These are phyloP conservation scores for Blastomyces silverae DNA, from an alignment of 2,329 filamentous ascomycete genomes.

Conservation along the genomic window DNA sequence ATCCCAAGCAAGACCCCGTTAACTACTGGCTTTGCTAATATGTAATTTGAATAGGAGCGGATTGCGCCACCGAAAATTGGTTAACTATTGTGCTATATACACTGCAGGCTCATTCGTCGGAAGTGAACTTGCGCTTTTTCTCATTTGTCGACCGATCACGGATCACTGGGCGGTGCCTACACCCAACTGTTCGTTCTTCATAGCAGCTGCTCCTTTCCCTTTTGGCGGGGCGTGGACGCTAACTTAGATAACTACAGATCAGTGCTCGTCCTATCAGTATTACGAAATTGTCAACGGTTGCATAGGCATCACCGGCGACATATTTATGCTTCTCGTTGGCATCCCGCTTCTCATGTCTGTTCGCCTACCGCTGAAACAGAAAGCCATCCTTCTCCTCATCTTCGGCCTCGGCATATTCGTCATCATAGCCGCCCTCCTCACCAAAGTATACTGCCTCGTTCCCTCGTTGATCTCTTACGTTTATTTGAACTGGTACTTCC, in stretches of 20 bases:
- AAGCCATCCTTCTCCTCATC: conserved; percentile 39
- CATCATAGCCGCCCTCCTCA: conserved; percentile 46
- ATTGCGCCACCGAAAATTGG: conserved; percentile 32
- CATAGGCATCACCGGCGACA: conserved; percentile 37
- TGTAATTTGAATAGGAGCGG: conserved; percentile 25
- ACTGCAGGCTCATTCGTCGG: conserved; percentile 43
- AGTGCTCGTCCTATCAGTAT: conserved; percentile 42
- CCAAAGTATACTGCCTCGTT: conserved; percentile 45
- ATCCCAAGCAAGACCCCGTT: not conserved
- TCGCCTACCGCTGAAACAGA: conserved; percentile 38
- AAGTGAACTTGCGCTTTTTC: conserved; percentile 46
- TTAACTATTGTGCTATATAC: conserved; percentile 38
- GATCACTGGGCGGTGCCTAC: conserved; percentile 49
- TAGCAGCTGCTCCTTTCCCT: not conserved
- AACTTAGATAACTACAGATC: conserved; percentile 25
- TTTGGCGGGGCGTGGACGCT: not conserved
- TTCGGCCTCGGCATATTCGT: conserved; percentile 44
- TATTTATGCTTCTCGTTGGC: conserved; percentile 40
- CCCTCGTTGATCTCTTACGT: conserved; percentile 37
- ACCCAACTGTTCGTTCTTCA: conserved; percentile 28
- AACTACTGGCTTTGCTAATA: not conserved
- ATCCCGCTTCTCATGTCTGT: conserved; percentile 40
- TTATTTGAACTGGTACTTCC: conserved; percentile 46
- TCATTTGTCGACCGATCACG: conserved; percentile 46
- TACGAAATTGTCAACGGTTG: conserved; percentile 41